Base-by-base conservation (phyloP, 2,329 filamentous ascomycete species). In the Colletotrichum orchidophilum region DNA sequence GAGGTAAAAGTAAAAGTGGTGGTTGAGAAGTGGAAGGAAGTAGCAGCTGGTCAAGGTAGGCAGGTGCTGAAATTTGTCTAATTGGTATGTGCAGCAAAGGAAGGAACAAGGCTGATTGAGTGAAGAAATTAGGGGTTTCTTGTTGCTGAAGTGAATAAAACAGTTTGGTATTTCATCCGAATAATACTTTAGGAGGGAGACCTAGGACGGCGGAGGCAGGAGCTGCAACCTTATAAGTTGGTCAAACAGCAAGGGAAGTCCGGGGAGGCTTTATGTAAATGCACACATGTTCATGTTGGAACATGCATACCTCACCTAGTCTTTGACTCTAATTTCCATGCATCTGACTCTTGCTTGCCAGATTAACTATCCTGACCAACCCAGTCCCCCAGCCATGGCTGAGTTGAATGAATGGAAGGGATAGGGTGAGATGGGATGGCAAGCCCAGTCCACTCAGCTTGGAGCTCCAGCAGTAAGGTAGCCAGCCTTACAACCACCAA, bases 191-290 rank as follows among this genome's bases (percentile, higher is more conserved):
- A 21, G 6, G 24, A 35, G 42, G 52, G 15, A 52, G 49, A 12
- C 15, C 26, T 21, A 21, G 67, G 24, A 67, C 27, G 33, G 65
- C 33, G 57, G 54, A 35, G 70, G 62, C 53, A 31, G 49, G 53
- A 26, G 35, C 66, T 53, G 49, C 70, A 72, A 70, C 66, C 70
- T 72, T 72, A 72, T 72, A 72, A 65, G 46, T 64, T 15, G n/a
- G 42, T 33, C 29, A 63, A 55, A 42, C 13, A 33, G 35, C 21
- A 54, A 53, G 60, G 15, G 49, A 63, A 46, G 21, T 31, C 15
- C 9, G 21, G 31, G 8, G 53, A 53, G 49, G 46, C 31, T 35
- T 33, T 46, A 26, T 62, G 26, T 60, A 39, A 9, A 61, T 61
- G 27, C 49, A 52, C 18, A 12, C 29, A 54, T 31, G 52, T 24